phyloP scores from a whole-genome alignment of 305 asterid species.

The Solanum hybrid region DNA sequence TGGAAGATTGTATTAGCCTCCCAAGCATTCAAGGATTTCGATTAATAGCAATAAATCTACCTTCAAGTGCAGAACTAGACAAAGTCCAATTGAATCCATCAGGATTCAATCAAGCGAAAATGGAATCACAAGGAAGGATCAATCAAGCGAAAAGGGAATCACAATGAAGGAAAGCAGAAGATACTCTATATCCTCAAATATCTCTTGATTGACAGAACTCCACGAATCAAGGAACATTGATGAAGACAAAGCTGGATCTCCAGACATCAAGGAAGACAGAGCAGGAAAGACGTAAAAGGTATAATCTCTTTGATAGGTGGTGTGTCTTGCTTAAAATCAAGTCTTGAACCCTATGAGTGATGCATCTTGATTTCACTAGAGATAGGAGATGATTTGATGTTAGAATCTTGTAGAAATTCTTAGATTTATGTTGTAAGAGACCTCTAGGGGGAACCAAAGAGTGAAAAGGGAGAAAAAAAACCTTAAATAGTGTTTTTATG shows the following conservation, averaged over 20 bases:
- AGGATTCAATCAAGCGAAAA: neutral
- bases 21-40: neutral
- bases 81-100: neutral
- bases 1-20: too few species aligned
- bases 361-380: too few species aligned
- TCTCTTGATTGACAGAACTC: neutral
- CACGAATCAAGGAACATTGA: neutral
- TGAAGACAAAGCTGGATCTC: neutral
- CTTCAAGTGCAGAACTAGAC: neutral
- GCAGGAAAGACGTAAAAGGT: too few species aligned
- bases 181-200: neutral
- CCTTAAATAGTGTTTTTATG: neutral
- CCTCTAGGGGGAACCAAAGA: neutral
- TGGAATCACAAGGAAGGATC: too few species aligned
- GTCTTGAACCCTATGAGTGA: neutral
- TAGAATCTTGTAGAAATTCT: neutral
- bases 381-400: neutral
- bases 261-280: neutral
- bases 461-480: neutral
- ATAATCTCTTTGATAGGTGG: neutral
- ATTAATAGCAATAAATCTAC: neutral
- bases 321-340: neutral
- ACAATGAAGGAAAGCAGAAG: neutral
- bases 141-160: neutral
- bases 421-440: neutral